Evolutionary conservation across 805 yeast species (phyloP), one percentile per base, ranked within the genome.

Genomic region (Starmerella floris): DNA sequence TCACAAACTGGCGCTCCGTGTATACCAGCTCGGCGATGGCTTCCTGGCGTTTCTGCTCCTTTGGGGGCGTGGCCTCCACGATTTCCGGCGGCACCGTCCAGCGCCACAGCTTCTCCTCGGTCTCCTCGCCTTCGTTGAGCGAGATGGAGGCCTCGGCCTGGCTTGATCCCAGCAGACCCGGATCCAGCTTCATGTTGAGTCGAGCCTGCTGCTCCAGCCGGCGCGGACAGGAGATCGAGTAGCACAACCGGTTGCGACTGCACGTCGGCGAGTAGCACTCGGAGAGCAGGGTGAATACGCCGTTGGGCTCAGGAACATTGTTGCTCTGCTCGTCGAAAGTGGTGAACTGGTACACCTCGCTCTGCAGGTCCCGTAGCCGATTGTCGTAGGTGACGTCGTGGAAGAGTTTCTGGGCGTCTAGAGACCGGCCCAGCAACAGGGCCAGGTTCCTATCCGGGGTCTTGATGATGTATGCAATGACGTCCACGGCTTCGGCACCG

Each of bases 191-290:
- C 75, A 83, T 70, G 54, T 87, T 85, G 40, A 83, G 70, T 46
- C 97, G 70, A 3, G 95, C 94, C 58, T 88, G 97, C 61, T 91
- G 97, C 62, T 88, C 97, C 39, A 91, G 66, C 49, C 97, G 72
- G 52, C 95, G 73, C 15, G 98, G 98, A 63, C 98, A 91, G 11
- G 95, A 93, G 52, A 91, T 87, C 34, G 94, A 82, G 62, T 91
- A 91, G 62, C 98, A 91, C 31, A 88, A 65, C 27, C 74, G 68
- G 55, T 83, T 93, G 40, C 93, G 68, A 4, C 95, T 78, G 63
- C 98, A 91, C 0, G 98, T 91, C 27, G 98, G 95, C 0, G 96
- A 85, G 57, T 91, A 91, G 63, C 98, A 91, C 56, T 87, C 95
- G 0, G 96, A 83, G 48, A 91, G 66, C 34, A 88, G 65, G 1